A percentile compares a stretch with the other conserved stretches of the same genome.
Evolutionary conservation across 2,329 filamentous ascomycete species (phyloP).

Genomic region (Tolypocladium capitatum): DNA sequence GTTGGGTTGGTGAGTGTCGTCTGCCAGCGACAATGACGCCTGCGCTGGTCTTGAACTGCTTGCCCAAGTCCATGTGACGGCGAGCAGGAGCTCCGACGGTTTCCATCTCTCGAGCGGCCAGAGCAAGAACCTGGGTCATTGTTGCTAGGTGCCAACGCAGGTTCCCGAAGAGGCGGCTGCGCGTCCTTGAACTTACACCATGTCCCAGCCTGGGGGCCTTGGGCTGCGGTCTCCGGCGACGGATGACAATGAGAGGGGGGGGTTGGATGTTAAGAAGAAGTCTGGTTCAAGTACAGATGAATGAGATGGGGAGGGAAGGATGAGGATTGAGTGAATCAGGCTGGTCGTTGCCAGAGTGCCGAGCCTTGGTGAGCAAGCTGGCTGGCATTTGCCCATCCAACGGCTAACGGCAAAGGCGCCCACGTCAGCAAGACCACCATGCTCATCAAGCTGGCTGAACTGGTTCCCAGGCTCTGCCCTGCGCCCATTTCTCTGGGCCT

Average conservation of each 20-base stretch:
- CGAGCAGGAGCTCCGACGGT: slow-evolving; percentile 8
- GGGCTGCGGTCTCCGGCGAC: background rate
- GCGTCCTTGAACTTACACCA: background rate
- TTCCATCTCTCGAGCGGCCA: slow-evolving; percentile 10
- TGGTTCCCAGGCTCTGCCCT: slow-evolving; percentile 1
- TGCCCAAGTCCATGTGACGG: slow-evolving; percentile 9
- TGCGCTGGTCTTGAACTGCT: slow-evolving; percentile 6
- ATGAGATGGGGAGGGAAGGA: background rate
- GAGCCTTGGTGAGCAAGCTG: background rate
- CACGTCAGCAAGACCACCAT: slow-evolving; percentile 5
- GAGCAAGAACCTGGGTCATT: slow-evolving; percentile 13
- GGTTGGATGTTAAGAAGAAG: background rate
- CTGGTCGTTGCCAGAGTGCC: slow-evolving; percentile 1
- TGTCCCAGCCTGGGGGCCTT: background rate
- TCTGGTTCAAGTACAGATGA: too few species aligned
- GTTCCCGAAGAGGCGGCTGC: background rate
- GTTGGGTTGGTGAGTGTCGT: slow-evolving; percentile 3
- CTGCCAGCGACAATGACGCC: slow-evolving; percentile 4
- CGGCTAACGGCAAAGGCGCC: slow-evolving; percentile 4
- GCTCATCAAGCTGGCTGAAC: slow-evolving; percentile 2
- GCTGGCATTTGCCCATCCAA: slow-evolving; percentile 1
- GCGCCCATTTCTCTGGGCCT: slow-evolving; percentile 1
- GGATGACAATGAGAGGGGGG: background rate
- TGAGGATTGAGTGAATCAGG: background rate
- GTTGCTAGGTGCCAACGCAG: slow-evolving; percentile 2